Conservation (phyloP, 345 rosid species). For the Arabidopsis arenosa region DNA sequence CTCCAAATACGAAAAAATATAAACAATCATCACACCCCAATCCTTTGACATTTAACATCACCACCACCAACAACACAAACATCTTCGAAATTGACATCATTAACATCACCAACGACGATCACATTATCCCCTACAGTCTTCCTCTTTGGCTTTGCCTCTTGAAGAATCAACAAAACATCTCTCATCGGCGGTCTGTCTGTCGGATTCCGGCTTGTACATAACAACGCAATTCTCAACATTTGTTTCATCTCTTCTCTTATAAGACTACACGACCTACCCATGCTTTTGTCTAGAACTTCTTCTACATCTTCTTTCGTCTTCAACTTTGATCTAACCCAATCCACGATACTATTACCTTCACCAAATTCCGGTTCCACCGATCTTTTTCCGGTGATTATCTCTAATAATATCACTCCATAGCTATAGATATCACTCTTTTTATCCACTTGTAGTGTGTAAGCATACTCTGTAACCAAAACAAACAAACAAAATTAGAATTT, state of each 20-base stretch:
- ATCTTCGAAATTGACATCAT: conserved; percentile 36
- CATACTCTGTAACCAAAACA: conserved; percentile 64
- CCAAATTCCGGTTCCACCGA: conserved; percentile 92
- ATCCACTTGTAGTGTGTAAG: conserved; percentile 91
- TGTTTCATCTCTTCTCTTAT: conserved; percentile 94
- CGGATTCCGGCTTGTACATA: conserved; percentile 82
- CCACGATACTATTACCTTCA: conserved; percentile 93
- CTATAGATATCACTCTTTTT: conserved; percentile 98
- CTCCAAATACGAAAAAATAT: conserved; percentile 28
- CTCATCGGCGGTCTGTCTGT: conserved; percentile 96
- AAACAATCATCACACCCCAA: conserved; percentile 57
- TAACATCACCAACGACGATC: conserved; percentile 22
- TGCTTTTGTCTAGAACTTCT: conserved; percentile 72
- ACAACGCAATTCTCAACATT: conserved; percentile 77
- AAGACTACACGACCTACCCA: conserved; percentile 68
- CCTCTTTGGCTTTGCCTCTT: conserved; percentile 91
- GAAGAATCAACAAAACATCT: conserved; percentile 90
- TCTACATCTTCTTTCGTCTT: conserved; percentile 66
- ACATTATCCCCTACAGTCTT: conserved; percentile 53
- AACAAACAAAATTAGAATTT: background rate
- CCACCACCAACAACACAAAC: conserved; percentile 39
- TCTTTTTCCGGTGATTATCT: conserved; percentile 74
- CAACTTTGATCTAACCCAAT: conserved; percentile 85
- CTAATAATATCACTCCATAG: conserved; percentile 89
- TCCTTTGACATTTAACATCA: conserved; percentile 50